Evolutionary conservation across 2,329 filamentous ascomycete species (phyloP).

Genomic region (Scedosporium apiospermum): DNA sequence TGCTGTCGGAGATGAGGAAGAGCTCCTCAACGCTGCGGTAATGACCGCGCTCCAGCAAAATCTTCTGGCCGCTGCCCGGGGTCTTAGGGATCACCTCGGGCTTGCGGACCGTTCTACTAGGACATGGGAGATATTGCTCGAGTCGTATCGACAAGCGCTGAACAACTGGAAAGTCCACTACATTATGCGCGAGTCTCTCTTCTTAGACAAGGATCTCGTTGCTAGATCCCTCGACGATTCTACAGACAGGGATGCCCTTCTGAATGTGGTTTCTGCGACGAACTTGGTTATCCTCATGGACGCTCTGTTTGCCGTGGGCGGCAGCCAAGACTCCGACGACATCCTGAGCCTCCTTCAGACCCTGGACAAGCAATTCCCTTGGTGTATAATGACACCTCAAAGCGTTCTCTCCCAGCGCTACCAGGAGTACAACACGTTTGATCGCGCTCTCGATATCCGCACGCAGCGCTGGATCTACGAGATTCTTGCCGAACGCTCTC

Average conservation of each 20-base stretch:
- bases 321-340: conserved; percentile 9
- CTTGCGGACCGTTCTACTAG: neutral
- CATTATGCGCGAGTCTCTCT: conserved; percentile 14
- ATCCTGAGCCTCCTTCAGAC: conserved; percentile 18
- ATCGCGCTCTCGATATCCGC: conserved; percentile 25
- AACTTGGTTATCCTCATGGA: conserved; percentile 27
- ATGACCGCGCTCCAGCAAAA: neutral
- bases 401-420: conserved; percentile 11
- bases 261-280: conserved; percentile 17
- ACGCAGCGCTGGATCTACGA: conserved; percentile 23
- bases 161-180: conserved; percentile 19
- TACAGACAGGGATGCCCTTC: conserved; percentile 3
- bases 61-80: neutral
- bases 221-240: conserved; percentile 2
- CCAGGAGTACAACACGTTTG: conserved; percentile 10
- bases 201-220: conserved; percentile 19
- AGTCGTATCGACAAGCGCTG: conserved; percentile 6
- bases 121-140: neutral
- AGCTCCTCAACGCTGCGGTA: neutral
- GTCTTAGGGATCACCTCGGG: neutral
- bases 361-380: conserved; percentile 21
- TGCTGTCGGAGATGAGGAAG: neutral
- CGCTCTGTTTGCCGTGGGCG: conserved; percentile 10
- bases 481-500: conserved; percentile 10
- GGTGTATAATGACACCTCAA: conserved; percentile 16